These are phyloP conservation scores for Raphanus sativus DNA, from an alignment of 345 rosid genomes.

Conservation along the genomic window DNA sequence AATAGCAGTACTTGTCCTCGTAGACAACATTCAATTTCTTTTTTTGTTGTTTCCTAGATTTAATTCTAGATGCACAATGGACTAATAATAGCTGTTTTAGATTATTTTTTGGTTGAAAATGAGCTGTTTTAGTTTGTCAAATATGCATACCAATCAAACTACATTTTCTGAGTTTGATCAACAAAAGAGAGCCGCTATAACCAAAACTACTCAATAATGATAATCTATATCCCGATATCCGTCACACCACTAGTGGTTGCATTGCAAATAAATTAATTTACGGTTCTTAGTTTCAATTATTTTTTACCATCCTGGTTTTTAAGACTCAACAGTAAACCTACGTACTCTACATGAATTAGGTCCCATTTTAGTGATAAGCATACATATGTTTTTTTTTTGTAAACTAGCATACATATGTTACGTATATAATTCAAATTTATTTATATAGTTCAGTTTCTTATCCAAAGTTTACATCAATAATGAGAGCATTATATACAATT, in stretches of 20 bases:
- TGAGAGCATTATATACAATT: too few species aligned
- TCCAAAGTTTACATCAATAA: too few species aligned
- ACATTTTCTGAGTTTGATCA: not conserved
- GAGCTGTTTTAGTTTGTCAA: constrained; percentile 26
- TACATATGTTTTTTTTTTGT: too few species aligned
- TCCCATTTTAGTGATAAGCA: not conserved
- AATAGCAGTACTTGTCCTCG: constrained; percentile 27
- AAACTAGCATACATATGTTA: not conserved
- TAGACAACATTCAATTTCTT: constrained; percentile 28
- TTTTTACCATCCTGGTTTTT: too few species aligned
- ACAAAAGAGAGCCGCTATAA: constrained; percentile 15
- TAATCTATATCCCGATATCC: not conserved
- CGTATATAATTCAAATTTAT: not conserved
- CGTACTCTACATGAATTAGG: not conserved
- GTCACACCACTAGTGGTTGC: not conserved
- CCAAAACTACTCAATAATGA: constrained; percentile 5
- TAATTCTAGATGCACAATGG: constrained; percentile 10
- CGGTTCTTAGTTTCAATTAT: not conserved
- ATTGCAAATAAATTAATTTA: not conserved
- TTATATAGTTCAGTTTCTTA: not conserved
- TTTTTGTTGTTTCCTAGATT: constrained; percentile 11
- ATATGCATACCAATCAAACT: not conserved
- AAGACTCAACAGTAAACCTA: not conserved
- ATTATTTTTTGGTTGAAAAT: too few species aligned
- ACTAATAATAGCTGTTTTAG: not conserved